Base-by-base conservation (phyloP, 2,329 filamentous ascomycete species). In the Ceratocystis papillata region DNA sequence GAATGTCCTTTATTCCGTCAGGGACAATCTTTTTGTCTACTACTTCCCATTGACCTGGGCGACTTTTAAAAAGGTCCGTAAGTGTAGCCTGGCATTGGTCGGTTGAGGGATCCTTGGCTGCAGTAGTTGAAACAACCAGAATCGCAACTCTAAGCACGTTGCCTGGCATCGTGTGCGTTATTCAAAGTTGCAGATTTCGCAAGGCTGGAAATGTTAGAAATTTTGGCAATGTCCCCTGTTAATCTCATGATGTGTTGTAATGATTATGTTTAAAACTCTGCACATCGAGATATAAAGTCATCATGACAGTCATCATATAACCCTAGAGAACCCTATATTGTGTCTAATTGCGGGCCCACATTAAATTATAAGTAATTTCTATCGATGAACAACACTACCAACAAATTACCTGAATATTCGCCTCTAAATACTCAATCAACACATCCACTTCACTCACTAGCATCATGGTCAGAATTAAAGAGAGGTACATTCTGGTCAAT, bases 401-500 rank as follows among this genome's bases (percentile, higher is more conserved):
- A 15, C 37, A 12, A 12, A 4, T 3, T 2, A 41, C 37, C 10
- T 5, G 1, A 12, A 5, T 15, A 5, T 41, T 41, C 12, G 3
- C 15, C 22, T 53, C 22, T 1, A 48, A 5, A 41, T 15, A 12
- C n/a, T 20, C 46, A 53, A 28, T 6, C 22, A 59, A 8, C 55
- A 37, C 55, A 37, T 8, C 17, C 15, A 17, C 33, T 20, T 57
- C 41, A 55, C n/a, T 8, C 22, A 7, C 50, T 4, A 37, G 28
- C 55, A 67, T n/a, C 28, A 67, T 99, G 94, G 94, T 99, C 68
- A 90, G 94, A 73, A 84, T 97, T 71, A 99, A 99, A 77, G 88
- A 96, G 76, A 87, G 94, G 72, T 99, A 99, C 75, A 83, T 99
- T 20, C 85, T 97, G n/a, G 84, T 97, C 69, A 90, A 96, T 74